phyloP scores from a whole-genome alignment of 2,329 filamentous ascomycete genomes.

The Clonostachys sp. region DNA sequence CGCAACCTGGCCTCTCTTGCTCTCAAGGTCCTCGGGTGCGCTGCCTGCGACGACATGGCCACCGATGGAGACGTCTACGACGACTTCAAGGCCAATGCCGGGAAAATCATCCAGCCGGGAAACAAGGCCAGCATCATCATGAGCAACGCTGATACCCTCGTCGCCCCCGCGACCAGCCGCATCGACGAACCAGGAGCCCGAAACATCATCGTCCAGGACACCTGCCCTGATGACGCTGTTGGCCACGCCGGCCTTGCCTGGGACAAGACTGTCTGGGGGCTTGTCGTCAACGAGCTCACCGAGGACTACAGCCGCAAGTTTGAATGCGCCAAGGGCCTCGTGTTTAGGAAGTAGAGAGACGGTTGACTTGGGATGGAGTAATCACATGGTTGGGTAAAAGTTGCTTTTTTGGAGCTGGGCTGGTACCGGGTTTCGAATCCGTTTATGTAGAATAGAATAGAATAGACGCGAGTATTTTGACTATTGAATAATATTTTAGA shows the following conservation, averaged over 20 bases:
- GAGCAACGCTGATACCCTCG: slow-evolving; percentile 7
- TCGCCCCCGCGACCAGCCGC: slow-evolving; percentile 5
- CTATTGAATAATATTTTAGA: too few species aligned
- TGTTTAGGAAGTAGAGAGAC: background rate
- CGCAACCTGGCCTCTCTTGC: slow-evolving; percentile 1
- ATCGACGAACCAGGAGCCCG: slow-evolving; percentile 7
- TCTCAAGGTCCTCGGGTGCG: slow-evolving; percentile 7
- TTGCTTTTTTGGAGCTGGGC: too few species aligned
- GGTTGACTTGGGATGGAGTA: too few species aligned
- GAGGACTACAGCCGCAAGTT: slow-evolving; percentile 5
- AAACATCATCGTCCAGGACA: slow-evolving; percentile 9
- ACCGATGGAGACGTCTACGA: slow-evolving; percentile 4
- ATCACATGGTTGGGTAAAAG: too few species aligned
- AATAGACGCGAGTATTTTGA: too few species aligned
- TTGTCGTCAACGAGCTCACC: slow-evolving; percentile 7
- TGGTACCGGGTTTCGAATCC: too few species aligned
- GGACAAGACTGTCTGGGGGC: slow-evolving; percentile 7
- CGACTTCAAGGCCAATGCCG: slow-evolving; percentile 6
- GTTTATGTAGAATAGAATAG: too few species aligned
- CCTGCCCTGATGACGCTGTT: slow-evolving; percentile 7
- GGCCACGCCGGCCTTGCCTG: slow-evolving; percentile 8
- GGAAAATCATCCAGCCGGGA: slow-evolving; percentile 6
- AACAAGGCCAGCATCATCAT: slow-evolving; percentile 9
- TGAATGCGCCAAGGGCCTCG: slow-evolving; percentile 1
- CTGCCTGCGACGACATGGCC: slow-evolving; percentile 8